Evolutionary conservation across 2,329 filamentous ascomycete species (phyloP).

Genomic region (Uncinocarpus reesii): DNA sequence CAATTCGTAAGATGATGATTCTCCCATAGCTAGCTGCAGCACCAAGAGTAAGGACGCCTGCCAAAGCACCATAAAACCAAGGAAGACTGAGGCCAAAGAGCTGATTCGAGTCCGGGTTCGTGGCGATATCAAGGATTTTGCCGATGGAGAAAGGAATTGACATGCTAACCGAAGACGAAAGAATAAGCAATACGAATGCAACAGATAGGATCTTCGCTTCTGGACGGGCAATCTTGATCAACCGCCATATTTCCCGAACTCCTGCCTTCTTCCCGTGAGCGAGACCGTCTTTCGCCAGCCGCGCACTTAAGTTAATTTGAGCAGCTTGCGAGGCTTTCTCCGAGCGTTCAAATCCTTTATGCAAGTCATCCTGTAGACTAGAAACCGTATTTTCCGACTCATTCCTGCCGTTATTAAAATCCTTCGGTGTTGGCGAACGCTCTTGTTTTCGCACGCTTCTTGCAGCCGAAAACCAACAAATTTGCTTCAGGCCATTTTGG

Average conservation of each 20-base stretch:
- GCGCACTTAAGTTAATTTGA: slow-evolving; percentile 79
- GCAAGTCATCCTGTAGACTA: slow-evolving; percentile 34
- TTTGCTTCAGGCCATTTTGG: neutral
- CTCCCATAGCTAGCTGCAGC: slow-evolving; percentile 87
- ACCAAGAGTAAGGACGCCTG: slow-evolving; percentile 64
- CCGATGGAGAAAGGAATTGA: slow-evolving; percentile 94
- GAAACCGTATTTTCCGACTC: neutral
- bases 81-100: slow-evolving; percentile 76
- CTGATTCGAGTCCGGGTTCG: slow-evolving; percentile 55
- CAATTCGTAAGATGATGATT: slow-evolving; percentile 83
- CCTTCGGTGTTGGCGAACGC: neutral
- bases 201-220: slow-evolving; percentile 66
- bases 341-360: slow-evolving; percentile 57
- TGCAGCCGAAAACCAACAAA: neutral
- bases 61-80: slow-evolving; percentile 81
- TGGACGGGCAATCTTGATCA: slow-evolving; percentile 80
- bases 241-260: slow-evolving; percentile 66
- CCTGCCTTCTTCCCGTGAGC: slow-evolving; percentile 46
- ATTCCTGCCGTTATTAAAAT: neutral
- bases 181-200: slow-evolving; percentile 74
- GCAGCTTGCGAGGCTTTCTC: slow-evolving; percentile 80
- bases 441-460: neutral
- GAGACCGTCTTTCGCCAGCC: slow-evolving; percentile 69
- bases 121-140: slow-evolving; percentile 85
- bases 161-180: slow-evolving; percentile 91